These are phyloP conservation scores for Hibiscus mutabilis DNA, from an alignment of 345 rosid genomes.

Conservation along the genomic window DNA sequence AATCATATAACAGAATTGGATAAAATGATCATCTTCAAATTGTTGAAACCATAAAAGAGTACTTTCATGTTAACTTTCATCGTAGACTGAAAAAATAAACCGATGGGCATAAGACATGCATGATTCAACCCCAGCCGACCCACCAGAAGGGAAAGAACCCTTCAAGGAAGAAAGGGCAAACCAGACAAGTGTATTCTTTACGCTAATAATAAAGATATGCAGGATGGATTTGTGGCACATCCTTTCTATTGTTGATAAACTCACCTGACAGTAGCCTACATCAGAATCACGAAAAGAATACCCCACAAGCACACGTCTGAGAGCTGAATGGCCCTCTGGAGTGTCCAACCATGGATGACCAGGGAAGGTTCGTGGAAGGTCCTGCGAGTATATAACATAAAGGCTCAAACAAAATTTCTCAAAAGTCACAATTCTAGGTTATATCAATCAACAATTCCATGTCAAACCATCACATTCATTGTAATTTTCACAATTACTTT, in stretches of 20 bases:
- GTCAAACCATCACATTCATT: not conserved
- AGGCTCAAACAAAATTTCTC: not conserved
- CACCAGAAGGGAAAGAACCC: not conserved
- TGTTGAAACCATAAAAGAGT: not conserved
- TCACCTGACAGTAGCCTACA: slow-evolving; percentile 99
- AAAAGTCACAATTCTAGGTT: not conserved
- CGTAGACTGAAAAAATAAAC: not conserved
- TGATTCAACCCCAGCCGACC: not conserved
- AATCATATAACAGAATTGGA: not conserved
- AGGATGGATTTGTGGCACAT: not conserved
- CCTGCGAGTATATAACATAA: slow-evolving; percentile 41
- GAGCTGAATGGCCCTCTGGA: slow-evolving; percentile 90
- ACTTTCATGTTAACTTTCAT: not conserved
- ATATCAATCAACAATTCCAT: not conserved
- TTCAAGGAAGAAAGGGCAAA: not conserved
- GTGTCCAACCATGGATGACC: slow-evolving; percentile 99
- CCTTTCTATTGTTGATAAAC: slow-evolving; percentile 6
- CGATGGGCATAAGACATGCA: not conserved
- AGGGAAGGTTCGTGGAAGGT: slow-evolving; percentile 94
- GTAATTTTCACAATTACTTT: not conserved
- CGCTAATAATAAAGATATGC: too few relatives aligned
- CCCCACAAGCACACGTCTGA: slow-evolving; percentile 87
- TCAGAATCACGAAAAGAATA: slow-evolving; percentile 99
- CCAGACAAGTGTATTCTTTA: not conserved
- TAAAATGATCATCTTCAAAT: not conserved